These are phyloP conservation scores for Nemophila menziesii DNA, from an alignment of 257 asterid species.

Conservation along the genomic window DNA sequence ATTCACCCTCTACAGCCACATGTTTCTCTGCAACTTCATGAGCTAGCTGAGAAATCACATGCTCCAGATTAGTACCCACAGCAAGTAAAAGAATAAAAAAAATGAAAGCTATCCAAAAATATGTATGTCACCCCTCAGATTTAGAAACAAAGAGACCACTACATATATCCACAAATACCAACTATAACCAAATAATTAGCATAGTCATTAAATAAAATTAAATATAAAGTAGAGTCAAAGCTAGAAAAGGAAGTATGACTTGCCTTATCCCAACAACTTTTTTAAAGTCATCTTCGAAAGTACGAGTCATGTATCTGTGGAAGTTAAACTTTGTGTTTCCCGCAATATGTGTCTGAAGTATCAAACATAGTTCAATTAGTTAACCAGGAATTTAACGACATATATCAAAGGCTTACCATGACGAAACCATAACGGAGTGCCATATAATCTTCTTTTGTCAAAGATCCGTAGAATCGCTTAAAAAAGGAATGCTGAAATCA, in stretches of 20 bases:
- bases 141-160: constrained; percentile 68
- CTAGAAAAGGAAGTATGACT: constrained; percentile 9
- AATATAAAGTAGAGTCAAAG: constrained; percentile 1
- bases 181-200: too few relatives aligned
- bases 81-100: constrained; percentile 52
- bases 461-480: constrained; percentile 88
- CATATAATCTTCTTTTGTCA: constrained; percentile 71
- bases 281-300: constrained; percentile 90
- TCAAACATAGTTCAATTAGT: background rate
- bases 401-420: constrained; percentile 46
- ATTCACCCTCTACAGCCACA: constrained; percentile 34
- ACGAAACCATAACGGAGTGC: constrained; percentile 90
- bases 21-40: constrained; percentile 35
- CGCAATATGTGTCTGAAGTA: constrained; percentile 70
- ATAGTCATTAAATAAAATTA: background rate
- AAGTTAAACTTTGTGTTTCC: constrained; percentile 89
- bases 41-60: constrained; percentile 51
- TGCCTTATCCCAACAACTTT: constrained; percentile 92
- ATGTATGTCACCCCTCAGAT: constrained; percentile 80
- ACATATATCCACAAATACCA: constrained; percentile 97
- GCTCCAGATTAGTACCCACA: constrained; percentile 93
- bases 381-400: constrained; percentile 14
- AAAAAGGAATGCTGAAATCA: constrained; percentile 71
- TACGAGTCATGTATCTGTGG: constrained; percentile 96
- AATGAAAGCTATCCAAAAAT: constrained; percentile 22